Conservation (phyloP, 2,329 filamentous ascomycete genomes). For the Xenosphaeropsis pyriputrescens region DNA sequence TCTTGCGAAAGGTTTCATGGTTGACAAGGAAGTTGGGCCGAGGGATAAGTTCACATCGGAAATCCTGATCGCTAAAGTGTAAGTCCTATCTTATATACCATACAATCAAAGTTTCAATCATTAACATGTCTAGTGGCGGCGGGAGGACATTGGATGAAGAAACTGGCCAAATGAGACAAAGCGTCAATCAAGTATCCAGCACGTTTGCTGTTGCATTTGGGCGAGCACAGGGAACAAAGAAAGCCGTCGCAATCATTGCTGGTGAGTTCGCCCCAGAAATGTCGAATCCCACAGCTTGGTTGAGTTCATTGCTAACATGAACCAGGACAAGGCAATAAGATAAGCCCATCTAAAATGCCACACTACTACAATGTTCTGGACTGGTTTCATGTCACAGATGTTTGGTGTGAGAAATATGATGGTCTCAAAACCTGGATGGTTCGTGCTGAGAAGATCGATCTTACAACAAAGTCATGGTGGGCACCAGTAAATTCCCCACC, state of each 20-base stretch:
- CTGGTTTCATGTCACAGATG: slow-evolving; percentile 52
- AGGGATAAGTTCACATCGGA: slow-evolving; percentile 45
- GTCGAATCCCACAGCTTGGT: slow-evolving; percentile 2
- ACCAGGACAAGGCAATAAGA: slow-evolving; percentile 32
- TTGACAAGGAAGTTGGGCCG: slow-evolving; percentile 36
- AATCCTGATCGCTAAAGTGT: slow-evolving; percentile 49
- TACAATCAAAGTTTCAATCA: not conserved
- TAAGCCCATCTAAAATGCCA: slow-evolving; percentile 32
- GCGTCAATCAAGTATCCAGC: slow-evolving; percentile 27
- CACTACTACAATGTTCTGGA: slow-evolving; percentile 50
- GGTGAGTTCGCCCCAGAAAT: slow-evolving; percentile 22
- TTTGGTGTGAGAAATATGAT: slow-evolving; percentile 48
- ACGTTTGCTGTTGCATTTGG: slow-evolving; percentile 23
- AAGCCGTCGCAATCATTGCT: slow-evolving; percentile 39
- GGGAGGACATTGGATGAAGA: slow-evolving; percentile 29
- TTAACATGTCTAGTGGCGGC: slow-evolving; percentile 30
- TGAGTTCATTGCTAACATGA: slow-evolving; percentile 9
- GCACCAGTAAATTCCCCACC: slow-evolving; percentile 19
- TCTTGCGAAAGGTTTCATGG: slow-evolving; percentile 39
- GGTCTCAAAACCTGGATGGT: slow-evolving; percentile 30
- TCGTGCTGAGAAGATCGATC: slow-evolving; percentile 49
- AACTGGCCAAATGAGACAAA: slow-evolving; percentile 27
- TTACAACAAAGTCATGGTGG: slow-evolving; percentile 43
- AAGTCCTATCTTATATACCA: slow-evolving; percentile 15
- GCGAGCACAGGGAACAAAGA: slow-evolving; percentile 27